Percentiles rank a stretch among this genome's conserved stretches.
These are phyloP conservation scores for Myxozyma kluyveri DNA, from an alignment of 805 yeast genomes.

Conservation along the genomic window DNA sequence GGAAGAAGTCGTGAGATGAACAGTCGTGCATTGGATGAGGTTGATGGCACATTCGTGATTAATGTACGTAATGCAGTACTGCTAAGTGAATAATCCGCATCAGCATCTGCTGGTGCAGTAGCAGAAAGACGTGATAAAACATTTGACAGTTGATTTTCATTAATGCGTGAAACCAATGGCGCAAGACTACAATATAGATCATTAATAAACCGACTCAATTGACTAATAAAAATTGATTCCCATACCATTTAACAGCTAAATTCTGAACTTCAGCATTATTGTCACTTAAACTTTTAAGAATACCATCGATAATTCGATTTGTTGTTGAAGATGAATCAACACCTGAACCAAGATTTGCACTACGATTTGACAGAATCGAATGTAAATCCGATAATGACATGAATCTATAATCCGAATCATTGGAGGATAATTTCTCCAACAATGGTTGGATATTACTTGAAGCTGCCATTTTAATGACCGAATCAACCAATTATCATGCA, in stretches of 20 bases:
- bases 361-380: constrained; percentile 37
- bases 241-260: constrained; percentile 63
- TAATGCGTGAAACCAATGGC: constrained; percentile 27
- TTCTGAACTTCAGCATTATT: constrained; percentile 69
- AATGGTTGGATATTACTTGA: constrained; percentile 27
- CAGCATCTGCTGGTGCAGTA: constrained; percentile 35
- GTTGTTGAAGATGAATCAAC: constrained; percentile 9
- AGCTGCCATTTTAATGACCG: no score
- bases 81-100: constrained; percentile 42
- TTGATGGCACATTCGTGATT: constrained; percentile 32
- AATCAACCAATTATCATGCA: no score
- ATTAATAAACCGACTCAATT: neutral
- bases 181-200: constrained; percentile 18
- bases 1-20: constrained; percentile 35
- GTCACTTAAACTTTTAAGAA: constrained; percentile 53
- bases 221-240: constrained; percentile 20
- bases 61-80: constrained; percentile 39
- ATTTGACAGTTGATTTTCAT: constrained; percentile 33
- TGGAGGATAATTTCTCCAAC: constrained; percentile 34
- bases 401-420: constrained; percentile 75
- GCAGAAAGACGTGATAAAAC: constrained; percentile 37
- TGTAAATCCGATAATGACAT: constrained; percentile 80
- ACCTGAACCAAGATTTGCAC: constrained; percentile 31
- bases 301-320: constrained; percentile 41
- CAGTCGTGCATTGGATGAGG: constrained; percentile 31